phyloP scores from a whole-genome alignment of 352 stramenopile genomes.

The Phytophthora boehmeriae region DNA sequence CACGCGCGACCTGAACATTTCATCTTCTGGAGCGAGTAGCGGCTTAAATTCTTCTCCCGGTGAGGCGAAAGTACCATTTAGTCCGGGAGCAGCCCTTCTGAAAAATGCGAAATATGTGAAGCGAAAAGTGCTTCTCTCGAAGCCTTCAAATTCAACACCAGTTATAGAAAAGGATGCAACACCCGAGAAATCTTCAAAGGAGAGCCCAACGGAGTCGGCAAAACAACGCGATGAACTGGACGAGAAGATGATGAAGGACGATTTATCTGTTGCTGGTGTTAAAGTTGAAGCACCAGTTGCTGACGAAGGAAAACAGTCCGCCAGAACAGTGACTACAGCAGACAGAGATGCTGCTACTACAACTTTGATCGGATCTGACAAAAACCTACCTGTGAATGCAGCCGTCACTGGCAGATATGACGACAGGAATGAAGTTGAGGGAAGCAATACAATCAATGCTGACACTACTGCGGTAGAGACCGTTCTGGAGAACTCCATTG shows the following conservation, averaged over 20 bases:
- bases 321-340: neutral
- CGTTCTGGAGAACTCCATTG: neutral
- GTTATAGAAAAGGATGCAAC: slow-evolving; percentile 1
- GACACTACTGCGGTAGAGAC: neutral
- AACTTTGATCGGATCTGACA: neutral
- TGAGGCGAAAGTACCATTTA: slow-evolving; percentile 7
- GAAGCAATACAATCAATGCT: neutral
- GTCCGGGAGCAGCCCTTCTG: slow-evolving; percentile 13
- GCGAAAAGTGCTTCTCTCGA: slow-evolving; percentile 45
- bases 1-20: slow-evolving; percentile 42
- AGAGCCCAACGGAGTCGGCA: neutral
- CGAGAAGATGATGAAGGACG: slow-evolving; percentile 26
- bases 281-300: slow-evolving; percentile 15
- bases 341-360: neutral
- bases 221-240: slow-evolving; percentile 9
- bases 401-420: neutral
- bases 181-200: slow-evolving; percentile 1
- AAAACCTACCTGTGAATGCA: neutral
- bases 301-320: neutral
- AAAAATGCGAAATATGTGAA: slow-evolving; percentile 58
- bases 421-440: neutral
- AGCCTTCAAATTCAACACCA: slow-evolving; percentile 1
- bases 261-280: slow-evolving; percentile 7
- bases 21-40: neutral
- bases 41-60: neutral